These are phyloP conservation scores for Xylaria sp. DNA, from an alignment of 2,329 filamentous ascomycete species.

Conservation along the genomic window DNA sequence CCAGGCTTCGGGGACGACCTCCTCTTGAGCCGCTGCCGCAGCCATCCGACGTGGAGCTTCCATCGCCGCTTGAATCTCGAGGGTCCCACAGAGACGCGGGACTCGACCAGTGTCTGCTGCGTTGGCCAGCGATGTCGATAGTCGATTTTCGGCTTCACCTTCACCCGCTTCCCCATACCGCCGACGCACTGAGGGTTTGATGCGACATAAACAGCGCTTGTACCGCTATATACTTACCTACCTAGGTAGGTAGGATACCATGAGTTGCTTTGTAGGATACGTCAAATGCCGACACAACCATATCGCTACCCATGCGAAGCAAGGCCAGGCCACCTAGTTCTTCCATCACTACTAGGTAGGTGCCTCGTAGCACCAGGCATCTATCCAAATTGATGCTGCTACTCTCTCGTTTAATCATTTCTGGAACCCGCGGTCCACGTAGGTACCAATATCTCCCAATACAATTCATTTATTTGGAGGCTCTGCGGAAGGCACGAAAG, in stretches of 20 bases:
- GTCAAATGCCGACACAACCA: not conserved
- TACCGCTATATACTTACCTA: not conserved
- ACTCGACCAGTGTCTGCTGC: constrained; percentile 45
- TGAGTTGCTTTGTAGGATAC: not conserved
- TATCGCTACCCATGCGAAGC: not conserved
- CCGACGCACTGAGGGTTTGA: not conserved
- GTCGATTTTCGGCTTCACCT: constrained; percentile 37
- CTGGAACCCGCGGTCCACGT: not conserved
- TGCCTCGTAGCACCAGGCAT: not conserved
- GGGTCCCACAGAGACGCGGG: constrained; percentile 18
- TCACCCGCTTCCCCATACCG: constrained; percentile 28
- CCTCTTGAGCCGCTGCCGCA: constrained; percentile 13
- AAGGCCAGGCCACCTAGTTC: not conserved
- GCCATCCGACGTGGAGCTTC: constrained; percentile 25
- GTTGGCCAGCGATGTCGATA: constrained; percentile 49
- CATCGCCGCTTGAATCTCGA: constrained; percentile 40
- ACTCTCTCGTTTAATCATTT: not conserved
- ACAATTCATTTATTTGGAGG: not conserved
- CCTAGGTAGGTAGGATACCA: constrained; percentile 23
- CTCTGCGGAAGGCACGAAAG: no score
- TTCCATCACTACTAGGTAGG: not conserved
- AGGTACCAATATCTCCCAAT: not conserved
- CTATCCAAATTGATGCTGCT: not conserved
- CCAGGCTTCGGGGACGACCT: constrained; percentile 38
- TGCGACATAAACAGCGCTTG: not conserved